Evolutionary conservation across 1,139 yeast genomes (phyloP).

Genomic region (Petasospora fabianii): DNA sequence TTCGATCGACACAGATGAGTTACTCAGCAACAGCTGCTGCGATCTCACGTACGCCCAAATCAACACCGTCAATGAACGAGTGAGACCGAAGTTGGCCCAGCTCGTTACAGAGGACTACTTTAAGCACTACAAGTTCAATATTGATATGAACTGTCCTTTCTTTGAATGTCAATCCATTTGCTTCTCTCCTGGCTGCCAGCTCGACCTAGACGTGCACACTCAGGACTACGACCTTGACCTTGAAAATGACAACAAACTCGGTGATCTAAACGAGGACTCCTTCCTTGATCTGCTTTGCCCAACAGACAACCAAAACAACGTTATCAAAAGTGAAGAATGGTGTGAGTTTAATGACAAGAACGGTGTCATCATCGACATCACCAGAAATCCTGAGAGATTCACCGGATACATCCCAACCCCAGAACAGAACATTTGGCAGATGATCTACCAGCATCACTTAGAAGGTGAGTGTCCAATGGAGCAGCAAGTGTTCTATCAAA

Average conservation of each 20-base stretch:
- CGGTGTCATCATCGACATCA: conserved; percentile 81
- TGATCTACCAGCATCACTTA: conserved; percentile 73
- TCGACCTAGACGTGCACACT: conserved; percentile 56
- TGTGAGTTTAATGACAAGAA: conserved; percentile 42
- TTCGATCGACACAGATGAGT: conserved; percentile 31
- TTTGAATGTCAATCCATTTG: conserved; percentile 81
- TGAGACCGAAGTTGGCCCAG: conserved; percentile 52
- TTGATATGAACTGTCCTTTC: conserved; percentile 85
- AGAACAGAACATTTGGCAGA: conserved; percentile 88
- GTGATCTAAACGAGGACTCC: conserved; percentile 49
- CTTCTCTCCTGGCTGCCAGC: conserved; percentile 91
- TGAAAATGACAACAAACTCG: conserved; percentile 59
- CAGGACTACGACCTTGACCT: conserved; percentile 63
- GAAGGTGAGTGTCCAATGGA: conserved; percentile 65
- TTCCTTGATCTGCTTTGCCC: conserved; percentile 34
- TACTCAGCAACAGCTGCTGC: conserved; percentile 36
- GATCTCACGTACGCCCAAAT: conserved; percentile 53
- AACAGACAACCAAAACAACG: conserved; percentile 26
- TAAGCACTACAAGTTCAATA: conserved; percentile 80
- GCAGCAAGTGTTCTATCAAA: conserved; percentile 80
- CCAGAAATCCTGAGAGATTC: conserved; percentile 91
- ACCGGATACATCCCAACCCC: conserved; percentile 96
- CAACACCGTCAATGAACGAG: conserved; percentile 43
- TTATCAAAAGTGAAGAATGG: conserved; percentile 37
- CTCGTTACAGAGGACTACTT: conserved; percentile 73